Base-by-base conservation (phyloP, 345 rosid genomes). In the Gossypium raimondii region DNA sequence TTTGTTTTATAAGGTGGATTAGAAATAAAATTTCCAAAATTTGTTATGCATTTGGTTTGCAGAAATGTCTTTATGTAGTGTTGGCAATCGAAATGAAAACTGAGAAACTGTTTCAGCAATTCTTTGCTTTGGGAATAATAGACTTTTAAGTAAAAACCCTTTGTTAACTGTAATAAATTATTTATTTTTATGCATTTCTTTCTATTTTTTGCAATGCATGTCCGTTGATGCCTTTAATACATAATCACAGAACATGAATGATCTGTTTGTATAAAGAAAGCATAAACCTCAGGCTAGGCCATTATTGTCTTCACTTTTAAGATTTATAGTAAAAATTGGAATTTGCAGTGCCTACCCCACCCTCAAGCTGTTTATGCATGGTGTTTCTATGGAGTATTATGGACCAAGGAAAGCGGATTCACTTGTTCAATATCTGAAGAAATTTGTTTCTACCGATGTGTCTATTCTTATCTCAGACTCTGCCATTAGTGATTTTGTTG, bases 381-480 rank as follows among this genome's bases (percentile, higher is more conserved):
- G 99, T 22, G 88, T 90, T 64, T 87, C 96, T 20, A 82, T 85
- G 60, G 99, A 91, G 29, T 95, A 95, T 74, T 72, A 89, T 58
- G 99, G 99, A 64, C 98, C 98, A 0, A 89, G 99, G 77, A 87
- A 93, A 84, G 87, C 99, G 6, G 94, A 89, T 27, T 79, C 87
- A 63, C 97, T 93, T 14, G 92, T 95, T 56, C 92, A 88, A 17
- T 91, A 87, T 74, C 82, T 95, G 80, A 91, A 84, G 88, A 95
- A 95, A 84, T 93, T 91, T 76, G 94, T 95, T 61, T 92, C 98
- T 79, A 90, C 97, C 52, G 86, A 95, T 89, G 97, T 93, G 70
- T 77, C 98, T 2, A 45, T 89, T 75, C 94, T 95, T 75, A 75
- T 75, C 67, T 93, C 97, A 25, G 93, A 91, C 72, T 67, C 86